Evolutionary conservation across 257 asterid species (phyloP), one percentile per base, ranked within the genome.

Genomic region (Solanum tarijense): DNA sequence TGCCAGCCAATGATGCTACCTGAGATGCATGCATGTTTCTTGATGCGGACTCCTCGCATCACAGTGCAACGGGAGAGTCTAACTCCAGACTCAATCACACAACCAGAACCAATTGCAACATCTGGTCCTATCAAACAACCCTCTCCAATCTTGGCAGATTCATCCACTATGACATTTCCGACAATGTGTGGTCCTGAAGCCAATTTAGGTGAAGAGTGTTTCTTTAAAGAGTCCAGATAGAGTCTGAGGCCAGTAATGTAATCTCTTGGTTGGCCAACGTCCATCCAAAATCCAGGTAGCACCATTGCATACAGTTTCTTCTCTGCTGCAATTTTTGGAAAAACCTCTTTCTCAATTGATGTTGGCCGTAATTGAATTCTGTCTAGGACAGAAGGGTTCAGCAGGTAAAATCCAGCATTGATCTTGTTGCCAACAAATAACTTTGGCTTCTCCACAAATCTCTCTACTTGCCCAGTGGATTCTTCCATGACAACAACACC

Each of bases 201-300:
- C 89, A 94, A 83, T 83, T 91, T 91, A 9, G 93, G 90, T 62
- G 96, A 91, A 9, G 94, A 88, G 35, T 87, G 86, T 90, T 93
- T 93, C 78, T 87, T 89, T 69, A 94, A 90, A 41, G 95, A 94
- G 35, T 94, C 96, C 83, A 94, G 78, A 90, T 94, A 94, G 89
- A 94, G 96, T 88, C 95, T 89, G 71, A 94, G 93, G 79, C 98
- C 96, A 2, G 93, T 91, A 60, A 94, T 93, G 92, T 94, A 94
- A 82, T 94, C 98, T 90, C 91, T 92, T 38, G 98, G 98, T 88
- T 95, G 98, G 9, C 98, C 98, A 29, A 95, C 90, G 94, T 95
- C 98, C 98, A 94, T 95, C 98, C 97, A 95, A 66, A 95, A 95
- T 7, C 98, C 98, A 0, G 97, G 94, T n/a, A 95, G 91, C 86